Conservation (phyloP, 306 rosid species). For the Cicer pinnatifidum region DNA sequence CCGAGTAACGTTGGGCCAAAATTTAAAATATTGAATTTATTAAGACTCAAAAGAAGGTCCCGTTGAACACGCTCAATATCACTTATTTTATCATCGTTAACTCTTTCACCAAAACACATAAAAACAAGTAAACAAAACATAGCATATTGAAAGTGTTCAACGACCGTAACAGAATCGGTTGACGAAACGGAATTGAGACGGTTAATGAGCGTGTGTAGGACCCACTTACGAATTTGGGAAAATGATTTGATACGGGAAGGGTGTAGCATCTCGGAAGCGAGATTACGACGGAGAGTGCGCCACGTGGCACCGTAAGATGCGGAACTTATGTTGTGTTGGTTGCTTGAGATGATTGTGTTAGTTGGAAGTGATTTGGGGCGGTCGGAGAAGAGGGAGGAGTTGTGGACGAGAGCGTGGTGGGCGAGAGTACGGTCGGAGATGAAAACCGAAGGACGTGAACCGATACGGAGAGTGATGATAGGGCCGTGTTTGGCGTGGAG, state of each 20-base stretch:
- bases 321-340: constrained; percentile 43
- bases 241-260: constrained; percentile 44
- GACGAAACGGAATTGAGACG: constrained; percentile 34
- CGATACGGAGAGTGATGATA: constrained; percentile 43
- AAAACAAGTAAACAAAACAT: constrained; percentile 51
- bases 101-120: constrained; percentile 54
- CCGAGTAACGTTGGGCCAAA: constrained; percentile 27
- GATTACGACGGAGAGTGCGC: constrained; percentile 58
- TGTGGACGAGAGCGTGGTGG: constrained; percentile 47
- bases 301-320: constrained; percentile 51
- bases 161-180: not conserved
- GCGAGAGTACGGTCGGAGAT: constrained; percentile 48
- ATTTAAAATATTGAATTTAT: constrained; percentile 11
- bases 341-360: not conserved
- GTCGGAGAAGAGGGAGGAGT: constrained; percentile 46
- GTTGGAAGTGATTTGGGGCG: constrained; percentile 39
- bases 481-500: constrained; percentile 53
- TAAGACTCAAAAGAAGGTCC: not conserved
- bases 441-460: constrained; percentile 40
- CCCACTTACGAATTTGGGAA: constrained; percentile 41
- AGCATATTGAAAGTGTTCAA: constrained; percentile 44
- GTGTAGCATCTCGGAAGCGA: constrained; percentile 49
- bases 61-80: constrained; percentile 43
- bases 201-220: constrained; percentile 38
- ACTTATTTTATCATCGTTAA: constrained; percentile 38